Base-by-base conservation (phyloP, 148 eudicot species). In the Fagopyrum homotropicum region DNA sequence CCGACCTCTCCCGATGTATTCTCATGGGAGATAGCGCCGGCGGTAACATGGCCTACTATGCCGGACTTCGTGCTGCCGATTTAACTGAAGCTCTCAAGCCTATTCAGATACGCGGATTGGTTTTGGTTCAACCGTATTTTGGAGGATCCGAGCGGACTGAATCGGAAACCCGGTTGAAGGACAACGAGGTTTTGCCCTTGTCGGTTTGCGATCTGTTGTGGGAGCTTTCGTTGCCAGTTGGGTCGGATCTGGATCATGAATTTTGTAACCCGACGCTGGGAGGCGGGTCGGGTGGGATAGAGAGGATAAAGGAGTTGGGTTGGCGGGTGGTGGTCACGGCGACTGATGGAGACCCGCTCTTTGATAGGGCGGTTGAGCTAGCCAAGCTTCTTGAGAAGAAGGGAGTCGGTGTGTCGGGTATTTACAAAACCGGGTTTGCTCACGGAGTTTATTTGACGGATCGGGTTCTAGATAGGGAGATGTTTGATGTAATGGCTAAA, bases 21-120 rank as follows among this genome's bases (percentile, higher is more conserved):
- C 45, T 90, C 0, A 78, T 79, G 79, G 94, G 94, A 0, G 80
- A 69, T 9, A 90, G 91, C 70, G 85, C 91, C 0, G 95, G 95
- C 0, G 91, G 81, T 4, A 90, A 82, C 77, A 75, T 90, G 1
- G 90, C 77, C 26, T 90, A 86, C 72, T 80, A 88, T 8, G 85
- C 75, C 12, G 91, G 87, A 17, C 74, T 90, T 40, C 80, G 74
- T 12, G 83, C 73, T 4, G 83, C 86, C 22, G 74, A 40, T 5
- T 6, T 3, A 8, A 48, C 59, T 19, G 64, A 79, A 4, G 84
- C 80, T 15, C 80, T 83, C 4, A 47, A 75, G 35, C 93, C 93
- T 22, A 74, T 90, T 76, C 74, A 73, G 7, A 84, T 88, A 45
- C 73, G 16, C 22, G 94, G 91, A 61, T 45, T 90, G 82, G 79